Base-by-base conservation (phyloP, 1,284 basidiomycete genomes). In the Agaricales sp. region DNA sequence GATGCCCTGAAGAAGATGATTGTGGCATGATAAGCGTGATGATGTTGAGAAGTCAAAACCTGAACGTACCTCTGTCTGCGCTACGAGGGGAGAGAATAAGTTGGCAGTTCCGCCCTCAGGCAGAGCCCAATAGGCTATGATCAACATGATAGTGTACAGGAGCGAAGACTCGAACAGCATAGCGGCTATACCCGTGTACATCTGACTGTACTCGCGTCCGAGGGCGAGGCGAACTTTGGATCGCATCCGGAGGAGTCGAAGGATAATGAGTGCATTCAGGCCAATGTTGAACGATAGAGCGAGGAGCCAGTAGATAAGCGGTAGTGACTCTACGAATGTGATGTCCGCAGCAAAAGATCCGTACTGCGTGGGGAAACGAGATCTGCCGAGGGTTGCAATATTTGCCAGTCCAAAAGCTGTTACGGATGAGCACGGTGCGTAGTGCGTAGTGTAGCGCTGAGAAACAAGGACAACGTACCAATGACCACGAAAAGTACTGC, bases 1-100 rank as follows among this genome's bases (percentile, higher is more conserved):
- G n/a, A n/a, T n/a, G n/a, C n/a, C n/a, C n/a, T n/a, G n/a, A n/a
- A n/a, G n/a, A n/a, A n/a, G n/a, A n/a, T n/a, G n/a, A n/a, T n/a
- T n/a, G n/a, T 2, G 2, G 6, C 12, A 30, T 12, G 45, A 16
- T 35, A 51, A 41, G 3, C 11, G 8, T 53, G 59, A 60, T 48
- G 18, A 22, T 43, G 43, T 11, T 16, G n/a, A 3, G 30, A 11
- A 11, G 21, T 8, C 13, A 22, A 13, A 20, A 24, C 25, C 16
- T 8, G 22, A 26, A 24, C 3, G 30, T n/a, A 35, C 30, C 30
- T 35, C 30, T 11, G 30, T 35, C 30, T 35, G 30, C 30, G 30
- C 30, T 11, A 35, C 30, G 11, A 35, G 11, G 11, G 30, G 30
- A 8, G 30, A 35, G n/a, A 35, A 35, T n/a, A 35, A 8, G n/a